Base-by-base conservation (phyloP, 768 basidiomycete genomes). In the Lyophyllum semitale region DNA sequence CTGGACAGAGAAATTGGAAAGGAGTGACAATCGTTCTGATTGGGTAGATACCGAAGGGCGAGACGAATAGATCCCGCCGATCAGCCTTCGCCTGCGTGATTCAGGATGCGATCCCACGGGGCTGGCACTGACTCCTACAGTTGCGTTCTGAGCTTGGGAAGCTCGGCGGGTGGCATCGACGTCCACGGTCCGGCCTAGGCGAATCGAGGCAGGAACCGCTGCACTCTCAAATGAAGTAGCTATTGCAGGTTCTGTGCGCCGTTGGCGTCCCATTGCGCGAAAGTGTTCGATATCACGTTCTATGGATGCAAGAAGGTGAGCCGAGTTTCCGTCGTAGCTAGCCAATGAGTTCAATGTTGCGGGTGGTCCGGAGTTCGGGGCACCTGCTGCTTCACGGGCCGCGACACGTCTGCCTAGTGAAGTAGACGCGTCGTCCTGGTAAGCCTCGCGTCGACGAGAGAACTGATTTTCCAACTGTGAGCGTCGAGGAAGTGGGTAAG, bases 1-100 rank as follows among this genome's bases (percentile, higher is more conserved):
- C 42, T 74, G 71, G 5, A 77, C 68, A 9, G 73, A 73, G 40
- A 78, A 66, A 60, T 73, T 76, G 17, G 77, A 78, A 30, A 79
- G 63, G 43, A 75, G 56, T 17, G 77, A 77, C 4, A 78, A 63
- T 48, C 75, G 63, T 59, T 70, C 66, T 15, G 71, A 65, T 48
- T 61, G 63, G 15, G 65, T 59, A 11, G 68, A 64, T 23, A 56
- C 55, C 23, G 69, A 60, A 37, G 64, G 60, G 38, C 68, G 67
- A 50, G 58, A 55, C 42, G 58, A 68, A 41, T 37, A 27, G 23
- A 41, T 42, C 12, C 37, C 37, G n/a, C 37, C 17, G 18, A 18
- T 30, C 20, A 49, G 29, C 35, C 69, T 61, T 60, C 64, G 66
- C 47, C 71, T 60, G 29, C 63, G 59, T 6, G 62, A 55, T 22